Conservation (phyloP, 2,329 filamentous ascomycete species). For the Ophiostoma triangulosporum region DNA sequence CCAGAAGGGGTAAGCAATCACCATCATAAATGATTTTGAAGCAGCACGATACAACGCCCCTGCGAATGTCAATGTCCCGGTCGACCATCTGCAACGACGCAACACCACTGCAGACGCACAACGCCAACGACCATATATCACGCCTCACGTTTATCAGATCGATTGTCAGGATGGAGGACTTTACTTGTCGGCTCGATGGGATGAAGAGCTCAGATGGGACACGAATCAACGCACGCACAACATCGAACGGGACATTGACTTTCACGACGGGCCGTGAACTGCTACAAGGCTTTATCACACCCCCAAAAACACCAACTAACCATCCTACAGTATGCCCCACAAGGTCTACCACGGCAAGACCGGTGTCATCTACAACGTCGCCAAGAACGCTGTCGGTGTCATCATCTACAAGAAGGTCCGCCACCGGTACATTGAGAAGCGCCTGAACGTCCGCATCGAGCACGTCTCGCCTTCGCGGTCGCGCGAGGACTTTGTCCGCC, state of each 20-base stretch:
- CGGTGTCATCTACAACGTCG: conserved; percentile 96
- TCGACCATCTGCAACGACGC: not conserved
- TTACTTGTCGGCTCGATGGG: too few species aligned
- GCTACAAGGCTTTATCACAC: too few species aligned
- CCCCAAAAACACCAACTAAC: conserved; percentile 12
- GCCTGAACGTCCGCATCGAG: conserved; percentile 97
- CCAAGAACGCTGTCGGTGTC: conserved; percentile 92
- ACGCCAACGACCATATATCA: too few species aligned
- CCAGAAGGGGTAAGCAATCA: conserved; percentile 74
- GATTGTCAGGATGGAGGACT: too few species aligned
- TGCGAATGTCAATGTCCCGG: not conserved
- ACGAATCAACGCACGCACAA: conserved; percentile 3
- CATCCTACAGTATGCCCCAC: conserved; percentile 69
- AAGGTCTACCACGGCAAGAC: conserved; percentile 99
- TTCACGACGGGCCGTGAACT: too few species aligned
- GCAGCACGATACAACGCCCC: not conserved
- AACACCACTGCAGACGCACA: too few species aligned
- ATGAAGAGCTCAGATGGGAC: too few species aligned
- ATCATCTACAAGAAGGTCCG: conserved; percentile 99
- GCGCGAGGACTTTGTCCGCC: conserved; percentile 88
- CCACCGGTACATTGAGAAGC: conserved; percentile 99
- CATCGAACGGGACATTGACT: conserved; percentile 17
- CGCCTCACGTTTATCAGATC: too few species aligned
- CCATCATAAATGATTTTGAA: not conserved
- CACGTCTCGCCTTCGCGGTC: conserved; percentile 91